Conservation (phyloP, 805 yeast species). For the Debaryomyces maramus region DNA sequence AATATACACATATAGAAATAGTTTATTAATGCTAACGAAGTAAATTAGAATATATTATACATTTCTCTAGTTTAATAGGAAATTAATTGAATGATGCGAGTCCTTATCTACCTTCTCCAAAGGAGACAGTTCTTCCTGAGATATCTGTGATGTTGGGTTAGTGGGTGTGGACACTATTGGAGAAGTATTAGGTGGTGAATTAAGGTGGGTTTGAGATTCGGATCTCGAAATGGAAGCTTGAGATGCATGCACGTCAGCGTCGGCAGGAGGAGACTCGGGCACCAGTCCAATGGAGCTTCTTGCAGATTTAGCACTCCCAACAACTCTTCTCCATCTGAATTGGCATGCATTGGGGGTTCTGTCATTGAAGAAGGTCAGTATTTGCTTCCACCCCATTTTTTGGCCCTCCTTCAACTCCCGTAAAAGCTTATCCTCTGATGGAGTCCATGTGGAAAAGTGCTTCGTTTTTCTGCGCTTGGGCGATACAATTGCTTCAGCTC, state of each 20-base stretch:
- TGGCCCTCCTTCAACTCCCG: slow-evolving; percentile 79
- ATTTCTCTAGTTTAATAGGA: slow-evolving; percentile 22
- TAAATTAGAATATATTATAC: background rate
- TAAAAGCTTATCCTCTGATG: slow-evolving; percentile 68
- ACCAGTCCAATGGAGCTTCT: background rate
- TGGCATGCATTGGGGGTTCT: slow-evolving; percentile 90
- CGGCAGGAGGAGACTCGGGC: background rate
- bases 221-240: slow-evolving; percentile 4
- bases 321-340: slow-evolving; percentile 79
- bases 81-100: slow-evolving; percentile 30
- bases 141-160: background rate
- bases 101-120: too few species aligned
- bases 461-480: slow-evolving; percentile 25
- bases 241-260: too few species aligned
- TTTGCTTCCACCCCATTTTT: slow-evolving; percentile 88
- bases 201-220: slow-evolving; percentile 3
- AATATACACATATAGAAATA: background rate
- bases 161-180: background rate
- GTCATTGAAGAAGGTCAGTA: slow-evolving; percentile 72
- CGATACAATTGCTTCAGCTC: background rate
- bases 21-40: background rate
- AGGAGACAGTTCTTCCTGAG: too few species aligned
- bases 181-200: slow-evolving; percentile 7
- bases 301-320: slow-evolving; percentile 19
- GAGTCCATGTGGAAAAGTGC: slow-evolving; percentile 63